Conservation (phyloP, 768 basidiomycete species). For the Dioszegia crocea region DNA sequence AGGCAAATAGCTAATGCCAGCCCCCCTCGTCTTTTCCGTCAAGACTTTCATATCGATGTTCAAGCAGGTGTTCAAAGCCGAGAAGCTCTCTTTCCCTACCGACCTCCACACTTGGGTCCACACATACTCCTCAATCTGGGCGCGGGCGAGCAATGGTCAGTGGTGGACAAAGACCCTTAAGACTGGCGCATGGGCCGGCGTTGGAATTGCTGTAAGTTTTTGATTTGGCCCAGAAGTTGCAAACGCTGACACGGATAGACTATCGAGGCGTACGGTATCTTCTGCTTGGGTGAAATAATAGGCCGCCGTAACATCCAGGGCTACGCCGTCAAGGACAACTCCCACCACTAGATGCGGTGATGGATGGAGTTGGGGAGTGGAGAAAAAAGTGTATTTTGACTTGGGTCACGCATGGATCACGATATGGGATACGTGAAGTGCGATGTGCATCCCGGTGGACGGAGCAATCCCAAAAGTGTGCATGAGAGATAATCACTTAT, state of each 20-base stretch:
- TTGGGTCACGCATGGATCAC: background rate
- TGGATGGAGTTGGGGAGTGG: background rate
- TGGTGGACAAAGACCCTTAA: conserved; percentile 39
- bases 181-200: conserved; percentile 48
- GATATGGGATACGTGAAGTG: background rate
- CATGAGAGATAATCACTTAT: too few species aligned
- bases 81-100: conserved; percentile 48
- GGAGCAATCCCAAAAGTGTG: too few species aligned
- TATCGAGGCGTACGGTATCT: conserved; percentile 50
- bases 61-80: conserved; percentile 49
- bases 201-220: conserved; percentile 46
- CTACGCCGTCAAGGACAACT: conserved; percentile 46
- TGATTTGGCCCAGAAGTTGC: background rate
- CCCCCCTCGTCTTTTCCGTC: conserved; percentile 45
- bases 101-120: conserved; percentile 38
- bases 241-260: conserved; percentile 22
- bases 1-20: conserved; percentile 26
- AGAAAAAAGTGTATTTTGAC: too few species aligned
- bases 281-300: conserved; percentile 51
- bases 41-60: conserved; percentile 46
- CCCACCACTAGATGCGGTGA: background rate
- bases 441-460: too few species aligned
- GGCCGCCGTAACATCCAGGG: conserved; percentile 49
- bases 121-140: conserved; percentile 44
- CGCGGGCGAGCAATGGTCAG: conserved; percentile 29